Evolutionary conservation across 2,329 filamentous ascomycete genomes (phyloP), one percentile per base, ranked within the genome.

Genomic region (Coccinonectria pachysandricola): DNA sequence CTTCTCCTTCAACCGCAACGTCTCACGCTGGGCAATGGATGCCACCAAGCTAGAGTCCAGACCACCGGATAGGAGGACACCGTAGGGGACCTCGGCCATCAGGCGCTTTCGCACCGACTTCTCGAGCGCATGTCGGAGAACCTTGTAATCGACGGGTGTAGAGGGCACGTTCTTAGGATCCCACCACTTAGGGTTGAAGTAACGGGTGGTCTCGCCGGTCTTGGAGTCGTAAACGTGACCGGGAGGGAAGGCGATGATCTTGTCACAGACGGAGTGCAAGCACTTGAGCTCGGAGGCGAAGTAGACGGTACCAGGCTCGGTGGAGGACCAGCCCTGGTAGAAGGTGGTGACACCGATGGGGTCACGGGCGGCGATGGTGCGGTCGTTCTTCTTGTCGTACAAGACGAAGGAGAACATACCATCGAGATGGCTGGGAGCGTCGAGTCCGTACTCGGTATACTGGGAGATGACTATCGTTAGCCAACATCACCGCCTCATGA

Each of bases 391-490:
- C 72, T 93, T 94, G 66, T 98, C 91, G 62, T 94, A 94, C 27
- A 98, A 73, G 30, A 98, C 87, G 64, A 92, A 98, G 10, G 88
- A 95, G 72, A 98, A 98, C 91, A 98, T 98, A 65, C 91, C 91
- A 56, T 98, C 91, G 43, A 98, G 76, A 59, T 85, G 69, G 60
- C 88, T 91, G 36, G 91, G 87, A 32, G 88, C 85, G 50, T 96
- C 86, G 44, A 92, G 69, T 49, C 78, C 91, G 71, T 92, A 74
- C 60, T 96, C 77, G 64, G 86, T 72, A 56, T 98, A 98, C 83
- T 93, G 32, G n/a, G 9, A n/a, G 21, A 13, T 11, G 23, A 21
- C 4, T 15, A 12, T 27, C 23, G 32, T 47, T 15, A 47, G 44
- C 25, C 19, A 10, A 13, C 24, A n/a, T n/a, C n/a, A n/a, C n/a